Base-by-base conservation (phyloP, 2,329 filamentous ascomycete species). In the Apiospora kogelbergensis region DNA sequence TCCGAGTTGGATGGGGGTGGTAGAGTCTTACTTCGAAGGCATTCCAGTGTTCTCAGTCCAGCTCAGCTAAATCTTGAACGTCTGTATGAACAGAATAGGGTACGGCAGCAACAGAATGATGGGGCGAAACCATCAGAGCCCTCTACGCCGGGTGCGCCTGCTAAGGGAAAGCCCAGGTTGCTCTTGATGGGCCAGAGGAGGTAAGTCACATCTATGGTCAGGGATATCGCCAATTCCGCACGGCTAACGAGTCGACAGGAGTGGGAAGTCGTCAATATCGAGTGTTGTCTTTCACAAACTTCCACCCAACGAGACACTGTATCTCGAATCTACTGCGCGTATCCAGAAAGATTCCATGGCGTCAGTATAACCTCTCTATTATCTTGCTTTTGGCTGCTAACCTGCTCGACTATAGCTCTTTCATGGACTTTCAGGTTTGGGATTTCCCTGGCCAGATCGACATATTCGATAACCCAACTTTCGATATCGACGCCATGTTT, bases 231-330 rank as follows among this genome's bases (percentile, higher is more conserved):
- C 73, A 6, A 17, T 20, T n/a, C 9, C 13, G 20, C 10, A 5
- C 11, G 13, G 44, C 33, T 37, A 48, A 67, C 63, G 24, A 33
- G 17, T 30, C 13, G 24, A 33, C 41, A 99, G 96, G 83, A 98
- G 95, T 78, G 96, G 96, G 70, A 99, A 99, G 80, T 98, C 96
- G 0, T 99, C 96, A 6, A 98, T 99, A 78, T 96, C 95, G 33
- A 98, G 94, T 77, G 97, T 99, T 64, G 95, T 99, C n/a, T 98
- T 99, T 77, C 95, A 98, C 81, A 99, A 99, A 80, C 90, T 98
- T 78, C 94, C 95, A 3, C 95, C 96, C 2, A 97, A 93, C 74
- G 97, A 99, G 83, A 98, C 96, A 0, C 83, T 99, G 20, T 99
- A 97, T 76, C 87, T 99, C 22, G 96, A 98, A 80, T 97, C 96